A percentile compares a stretch with the other conserved stretches of the same genome.
These are phyloP conservation scores for Exophiala spinifera DNA, from an alignment of 2,329 filamentous ascomycete genomes.

Conservation along the genomic window DNA sequence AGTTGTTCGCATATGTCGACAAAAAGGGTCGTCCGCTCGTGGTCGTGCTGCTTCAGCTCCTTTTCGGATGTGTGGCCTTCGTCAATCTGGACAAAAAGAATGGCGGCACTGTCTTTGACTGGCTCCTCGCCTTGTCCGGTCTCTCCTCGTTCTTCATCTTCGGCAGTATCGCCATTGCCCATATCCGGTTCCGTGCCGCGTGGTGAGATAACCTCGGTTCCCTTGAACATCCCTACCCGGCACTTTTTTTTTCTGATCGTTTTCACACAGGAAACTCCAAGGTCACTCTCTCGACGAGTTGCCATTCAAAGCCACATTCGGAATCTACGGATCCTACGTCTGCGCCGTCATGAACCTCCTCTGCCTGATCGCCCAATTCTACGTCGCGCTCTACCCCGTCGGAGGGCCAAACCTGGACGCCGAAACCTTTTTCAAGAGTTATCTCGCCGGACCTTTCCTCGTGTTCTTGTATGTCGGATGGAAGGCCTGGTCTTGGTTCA, in stretches of 20 bases:
- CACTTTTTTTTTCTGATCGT: too few species aligned
- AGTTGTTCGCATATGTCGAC: conserved; percentile 75
- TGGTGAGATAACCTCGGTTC: conserved; percentile 44
- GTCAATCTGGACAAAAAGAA: conserved; percentile 53
- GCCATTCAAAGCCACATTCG: conserved; percentile 76
- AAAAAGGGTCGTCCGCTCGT: conserved; percentile 74
- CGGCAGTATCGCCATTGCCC: conserved; percentile 42
- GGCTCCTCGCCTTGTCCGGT: conserved; percentile 74
- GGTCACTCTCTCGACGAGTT: conserved; percentile 71
- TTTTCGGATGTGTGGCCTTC: conserved; percentile 73
- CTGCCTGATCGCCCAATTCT: conserved; percentile 81
- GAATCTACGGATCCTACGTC: conserved; percentile 74
- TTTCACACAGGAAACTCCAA: conserved; percentile 43
- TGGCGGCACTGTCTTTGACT: conserved; percentile 61
- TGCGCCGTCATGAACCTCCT: conserved; percentile 73
- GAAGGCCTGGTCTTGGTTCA: conserved; percentile 29
- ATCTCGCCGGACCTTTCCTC: conserved; percentile 27
- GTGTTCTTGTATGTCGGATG: conserved; percentile 26
- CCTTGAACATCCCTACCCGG: too few species aligned
- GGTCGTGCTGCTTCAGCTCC: conserved; percentile 65
- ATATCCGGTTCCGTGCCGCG: conserved; percentile 86
- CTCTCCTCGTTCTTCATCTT: conserved; percentile 73
- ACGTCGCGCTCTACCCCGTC: conserved; percentile 78
- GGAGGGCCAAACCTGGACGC: conserved; percentile 34
- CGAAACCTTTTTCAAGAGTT: conserved; percentile 27